These are phyloP conservation scores for Penicillium frequentans DNA, from an alignment of 2,329 filamentous ascomycete genomes.

Conservation along the genomic window DNA sequence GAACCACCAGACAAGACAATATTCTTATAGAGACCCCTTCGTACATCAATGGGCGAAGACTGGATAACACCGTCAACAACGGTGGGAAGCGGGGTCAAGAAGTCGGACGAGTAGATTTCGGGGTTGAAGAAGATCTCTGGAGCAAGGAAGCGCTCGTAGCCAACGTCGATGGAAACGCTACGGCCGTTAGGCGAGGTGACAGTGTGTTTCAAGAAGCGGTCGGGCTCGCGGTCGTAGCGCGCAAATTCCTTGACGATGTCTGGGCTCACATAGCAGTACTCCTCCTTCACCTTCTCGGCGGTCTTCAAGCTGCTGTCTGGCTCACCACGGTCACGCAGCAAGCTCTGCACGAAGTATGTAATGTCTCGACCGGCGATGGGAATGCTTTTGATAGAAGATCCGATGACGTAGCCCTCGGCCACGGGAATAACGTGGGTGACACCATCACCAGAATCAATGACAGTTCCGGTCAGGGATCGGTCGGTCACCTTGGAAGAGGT, in stretches of 20 bases:
- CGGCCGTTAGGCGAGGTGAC: constrained; percentile 84
- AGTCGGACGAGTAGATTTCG: constrained; percentile 98
- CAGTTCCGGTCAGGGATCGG: constrained; percentile 91
- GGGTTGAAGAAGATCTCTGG: constrained; percentile 99
- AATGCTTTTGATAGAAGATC: constrained; percentile 98
- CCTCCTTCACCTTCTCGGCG: constrained; percentile 96
- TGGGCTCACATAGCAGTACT: constrained; percentile 97
- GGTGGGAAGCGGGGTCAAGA: constrained; percentile 88
- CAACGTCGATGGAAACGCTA: constrained; percentile 83
- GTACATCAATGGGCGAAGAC: constrained; percentile 94
- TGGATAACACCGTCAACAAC: constrained; percentile 98
- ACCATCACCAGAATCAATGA: constrained; percentile 98
- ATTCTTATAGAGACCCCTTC: constrained; percentile 98
- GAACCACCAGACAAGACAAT: constrained; percentile 97
- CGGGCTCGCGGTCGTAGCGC: constrained; percentile 88
- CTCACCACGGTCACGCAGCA: constrained; percentile 93
- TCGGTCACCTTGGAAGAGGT: constrained; percentile 98
- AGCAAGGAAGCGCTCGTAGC: constrained; percentile 95
- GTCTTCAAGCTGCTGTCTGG: constrained; percentile 96
- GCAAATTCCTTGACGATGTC: constrained; percentile 99
- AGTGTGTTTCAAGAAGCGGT: constrained; percentile 85
- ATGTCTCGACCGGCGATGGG: constrained; percentile 97
- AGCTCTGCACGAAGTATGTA: constrained; percentile 96
- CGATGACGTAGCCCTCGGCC: constrained; percentile 97
- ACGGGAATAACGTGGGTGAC: constrained; percentile 99